phyloP scores from a whole-genome alignment of 805 yeast genomes.

The Metschnikowia gelsemii region DNA sequence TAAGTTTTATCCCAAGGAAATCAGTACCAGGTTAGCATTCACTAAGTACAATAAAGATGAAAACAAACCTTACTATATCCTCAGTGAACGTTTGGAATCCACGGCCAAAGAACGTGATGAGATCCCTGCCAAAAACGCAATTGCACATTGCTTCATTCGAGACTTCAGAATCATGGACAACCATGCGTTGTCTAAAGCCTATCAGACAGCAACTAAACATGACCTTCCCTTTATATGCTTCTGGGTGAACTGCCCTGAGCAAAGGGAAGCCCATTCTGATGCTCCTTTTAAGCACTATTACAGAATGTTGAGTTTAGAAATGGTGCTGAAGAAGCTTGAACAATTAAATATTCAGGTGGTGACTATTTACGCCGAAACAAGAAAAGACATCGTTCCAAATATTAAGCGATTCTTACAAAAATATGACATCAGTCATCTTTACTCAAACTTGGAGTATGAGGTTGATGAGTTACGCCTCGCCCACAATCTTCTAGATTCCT shows the following conservation, averaged over 20 bases:
- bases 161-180: slow-evolving; percentile 50
- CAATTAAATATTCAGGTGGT: slow-evolving; percentile 40
- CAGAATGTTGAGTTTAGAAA: slow-evolving; percentile 32
- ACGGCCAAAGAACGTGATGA: slow-evolving; percentile 14
- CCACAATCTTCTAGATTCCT: slow-evolving; percentile 17
- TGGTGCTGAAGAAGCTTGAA: slow-evolving; percentile 30
- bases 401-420: slow-evolving; percentile 26
- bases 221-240: slow-evolving; percentile 39
- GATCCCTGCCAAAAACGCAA: slow-evolving; percentile 20
- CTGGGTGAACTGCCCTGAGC: slow-evolving; percentile 42
- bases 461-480: slow-evolving; percentile 43
- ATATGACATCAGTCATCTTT: slow-evolving; percentile 28
- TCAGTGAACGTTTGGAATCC: slow-evolving; percentile 15
- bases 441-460: slow-evolving; percentile 43
- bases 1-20: slow-evolving; percentile 16
- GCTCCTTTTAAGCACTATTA: slow-evolving; percentile 45
- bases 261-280: slow-evolving; percentile 42
- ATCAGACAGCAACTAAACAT: slow-evolving; percentile 28
- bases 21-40: slow-evolving; percentile 17
- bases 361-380: slow-evolving; percentile 36
- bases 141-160: slow-evolving; percentile 48
- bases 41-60: slow-evolving; percentile 29
- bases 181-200: slow-evolving; percentile 37
- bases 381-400: slow-evolving; percentile 27
- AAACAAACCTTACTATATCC: slow-evolving; percentile 29